phyloP scores from a whole-genome alignment of 2,329 filamentous ascomycete species.

The Fusarium vanettenii region DNA sequence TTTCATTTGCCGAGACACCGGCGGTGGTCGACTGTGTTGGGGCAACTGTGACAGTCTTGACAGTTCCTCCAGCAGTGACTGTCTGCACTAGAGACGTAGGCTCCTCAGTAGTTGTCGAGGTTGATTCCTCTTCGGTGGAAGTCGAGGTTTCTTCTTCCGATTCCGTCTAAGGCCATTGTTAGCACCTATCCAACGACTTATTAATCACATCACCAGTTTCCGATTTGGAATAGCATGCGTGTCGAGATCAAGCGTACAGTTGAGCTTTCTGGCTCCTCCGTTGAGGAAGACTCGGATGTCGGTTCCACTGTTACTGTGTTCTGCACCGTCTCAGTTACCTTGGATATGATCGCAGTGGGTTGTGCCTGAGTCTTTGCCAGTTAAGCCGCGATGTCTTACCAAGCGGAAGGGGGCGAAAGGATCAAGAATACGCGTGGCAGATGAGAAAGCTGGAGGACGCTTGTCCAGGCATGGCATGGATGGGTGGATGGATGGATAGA shows the following conservation, averaged over 20 bases:
- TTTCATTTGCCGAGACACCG: slow-evolving; percentile 34
- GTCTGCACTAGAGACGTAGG: slow-evolving; percentile 57
- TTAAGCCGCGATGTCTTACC: slow-evolving; percentile 46
- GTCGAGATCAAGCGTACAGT: slow-evolving; percentile 52
- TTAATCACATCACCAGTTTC: slow-evolving; percentile 36
- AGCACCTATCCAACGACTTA: slow-evolving; percentile 20
- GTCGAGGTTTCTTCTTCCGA: slow-evolving; percentile 28
- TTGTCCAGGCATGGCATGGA: slow-evolving; percentile 36
- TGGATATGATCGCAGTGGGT: slow-evolving; percentile 45
- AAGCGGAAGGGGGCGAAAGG: slow-evolving; percentile 15
- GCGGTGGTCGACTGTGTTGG: slow-evolving; percentile 51
- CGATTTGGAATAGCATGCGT: slow-evolving; percentile 21
- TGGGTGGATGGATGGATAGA: slow-evolving; percentile 2
- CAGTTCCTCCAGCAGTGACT: slow-evolving; percentile 64
- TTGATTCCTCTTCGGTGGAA: slow-evolving; percentile 30
- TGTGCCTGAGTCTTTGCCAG: slow-evolving; percentile 43
- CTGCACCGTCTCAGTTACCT: slow-evolving; percentile 52
- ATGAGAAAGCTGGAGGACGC: slow-evolving; percentile 33
- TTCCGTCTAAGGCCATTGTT: slow-evolving; percentile 28
- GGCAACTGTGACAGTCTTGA: slow-evolving; percentile 66
- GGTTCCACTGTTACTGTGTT: slow-evolving; percentile 43
- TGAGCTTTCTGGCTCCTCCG: slow-evolving; percentile 44
- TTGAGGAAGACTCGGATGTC: slow-evolving; percentile 37
- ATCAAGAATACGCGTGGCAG: slow-evolving; percentile 20
- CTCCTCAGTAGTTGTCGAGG: slow-evolving; percentile 24